Evolutionary conservation across 2,329 filamentous ascomycete genomes (phyloP).

Genomic region (Penicillium sp.): DNA sequence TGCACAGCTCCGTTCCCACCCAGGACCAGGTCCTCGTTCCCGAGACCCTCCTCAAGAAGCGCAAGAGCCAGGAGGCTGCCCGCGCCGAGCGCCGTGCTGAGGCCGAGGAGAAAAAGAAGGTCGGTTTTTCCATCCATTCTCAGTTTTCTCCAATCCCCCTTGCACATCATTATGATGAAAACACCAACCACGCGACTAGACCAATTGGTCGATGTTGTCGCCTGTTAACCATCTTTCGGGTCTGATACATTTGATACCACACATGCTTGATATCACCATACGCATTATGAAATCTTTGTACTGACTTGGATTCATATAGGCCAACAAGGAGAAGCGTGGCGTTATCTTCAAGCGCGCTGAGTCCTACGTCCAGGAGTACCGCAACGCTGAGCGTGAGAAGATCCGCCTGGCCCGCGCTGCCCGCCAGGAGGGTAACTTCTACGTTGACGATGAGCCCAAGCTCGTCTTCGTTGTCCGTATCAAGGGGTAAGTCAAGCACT

Average conservation of each 20-base stretch:
- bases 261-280: slow-evolving; percentile 12
- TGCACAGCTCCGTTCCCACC: slow-evolving; percentile 80
- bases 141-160: slow-evolving; percentile 18
- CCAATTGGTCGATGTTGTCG: slow-evolving; percentile 91
- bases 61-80: slow-evolving; percentile 99
- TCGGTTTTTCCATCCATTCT: slow-evolving; percentile 55
- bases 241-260: slow-evolving; percentile 62
- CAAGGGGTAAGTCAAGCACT: slow-evolving; percentile 72
- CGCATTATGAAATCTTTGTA: slow-evolving; percentile 13
- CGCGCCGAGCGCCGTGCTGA: slow-evolving; percentile 82
- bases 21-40: slow-evolving; percentile 95
- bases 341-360: slow-evolving; percentile 99
- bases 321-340: slow-evolving; percentile 97
- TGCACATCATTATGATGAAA: slow-evolving; percentile 69
- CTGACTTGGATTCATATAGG: slow-evolving; percentile 54
- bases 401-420: slow-evolving; percentile 85
- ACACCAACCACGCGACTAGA: slow-evolving; percentile 88
- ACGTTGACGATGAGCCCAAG: slow-evolving; percentile 92
- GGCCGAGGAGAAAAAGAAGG: slow-evolving; percentile 84
- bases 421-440: slow-evolving; percentile 90
- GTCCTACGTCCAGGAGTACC: slow-evolving; percentile 99
- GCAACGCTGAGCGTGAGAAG: slow-evolving; percentile 97
- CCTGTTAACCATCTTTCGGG: slow-evolving; percentile 60
- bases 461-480: slow-evolving; percentile 98
- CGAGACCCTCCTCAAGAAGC: slow-evolving; percentile 99